Evolutionary conservation across 2,329 filamentous ascomycete genomes (phyloP), one percentile per base, ranked within the genome.

Genomic region (Capronia coronata): DNA sequence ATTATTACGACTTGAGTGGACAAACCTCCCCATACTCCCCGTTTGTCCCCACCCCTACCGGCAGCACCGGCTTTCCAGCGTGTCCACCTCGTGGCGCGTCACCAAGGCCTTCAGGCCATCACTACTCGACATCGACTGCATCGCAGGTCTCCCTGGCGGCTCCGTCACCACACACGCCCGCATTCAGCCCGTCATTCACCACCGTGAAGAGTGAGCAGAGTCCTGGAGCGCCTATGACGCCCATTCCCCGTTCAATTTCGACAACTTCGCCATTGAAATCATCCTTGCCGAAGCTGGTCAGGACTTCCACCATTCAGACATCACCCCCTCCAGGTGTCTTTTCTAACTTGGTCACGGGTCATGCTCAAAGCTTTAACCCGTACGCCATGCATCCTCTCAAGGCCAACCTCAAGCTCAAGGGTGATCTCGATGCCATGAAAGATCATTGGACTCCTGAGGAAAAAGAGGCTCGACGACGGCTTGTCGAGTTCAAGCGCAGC

Each of bases 401-500:
- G 71, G 93, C 90, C 0, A 74, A 84, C 14, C 73, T 97, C 23
- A 88, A 93, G 63, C 84, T 97, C 52, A 79, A 85, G 46, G 90
- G 90, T 16, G 87, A 96, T 62, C 76, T 98, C 41, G 82, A 89
- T 44, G 72, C 75, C 6, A 96, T 97, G 91, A 82, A 82, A 0
- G 78, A 85, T 55, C 78, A 82, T 54, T 98, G 93, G 93, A 84
- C 80, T 1, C 70, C 76, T 22, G 88, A 94, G 55, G 93, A 98
- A 67, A 83, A 81, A 70, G 78, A 83, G 30, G 81, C 82, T 46
- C 85, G 86, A 61, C 78, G 93, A 40, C 80, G 93, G 29, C 83
- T 98, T 30, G 90, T 98, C 14, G 80, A 90, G 61, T 98, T 98
- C 71, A 83, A 78, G 61, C 84, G 93, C 61, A 80, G 79, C 52